Evolutionary conservation across 257 asterid genomes (phyloP).

Genomic region (Fraxinus excelsior): DNA sequence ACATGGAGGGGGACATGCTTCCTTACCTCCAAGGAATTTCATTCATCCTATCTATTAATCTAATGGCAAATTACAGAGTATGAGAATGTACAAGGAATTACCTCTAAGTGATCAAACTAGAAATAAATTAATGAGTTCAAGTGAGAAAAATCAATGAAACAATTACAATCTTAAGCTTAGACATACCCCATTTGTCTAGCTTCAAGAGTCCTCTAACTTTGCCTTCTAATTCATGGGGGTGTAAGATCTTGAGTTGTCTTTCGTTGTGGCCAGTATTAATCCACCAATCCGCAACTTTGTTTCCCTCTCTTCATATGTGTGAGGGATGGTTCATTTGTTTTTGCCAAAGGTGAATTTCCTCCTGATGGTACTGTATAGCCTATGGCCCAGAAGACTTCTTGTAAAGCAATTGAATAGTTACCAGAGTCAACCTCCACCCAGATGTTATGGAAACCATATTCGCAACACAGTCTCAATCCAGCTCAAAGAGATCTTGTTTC

Average conservation of each 20-base stretch:
- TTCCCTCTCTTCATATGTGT: slow-evolving; percentile 1
- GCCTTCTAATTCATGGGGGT: not conserved
- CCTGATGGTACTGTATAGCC: not conserved
- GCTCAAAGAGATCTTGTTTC: not conserved
- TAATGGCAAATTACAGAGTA: not conserved
- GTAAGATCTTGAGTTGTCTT: not conserved
- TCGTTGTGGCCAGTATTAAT: not conserved
- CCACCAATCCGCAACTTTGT: not conserved
- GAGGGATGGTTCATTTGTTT: not conserved
- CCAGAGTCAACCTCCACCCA: not conserved
- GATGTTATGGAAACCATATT: not conserved
- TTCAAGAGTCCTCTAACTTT: not conserved
- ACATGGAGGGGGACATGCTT: not conserved
- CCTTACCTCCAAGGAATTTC: not conserved
- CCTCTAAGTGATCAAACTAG: not conserved
- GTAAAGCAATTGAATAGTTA: not conserved
- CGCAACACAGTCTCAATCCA: not conserved
- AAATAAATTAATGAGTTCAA: not conserved
- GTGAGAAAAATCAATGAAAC: not conserved
- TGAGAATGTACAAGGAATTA: not conserved
- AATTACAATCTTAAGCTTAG: not conserved
- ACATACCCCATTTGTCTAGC: not conserved
- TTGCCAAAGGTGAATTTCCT: not conserved
- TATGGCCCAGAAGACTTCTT: not conserved
- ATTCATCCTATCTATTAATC: not conserved